Base-by-base conservation (phyloP, 257 asterid genomes). In the Gentiana macrophylla region DNA sequence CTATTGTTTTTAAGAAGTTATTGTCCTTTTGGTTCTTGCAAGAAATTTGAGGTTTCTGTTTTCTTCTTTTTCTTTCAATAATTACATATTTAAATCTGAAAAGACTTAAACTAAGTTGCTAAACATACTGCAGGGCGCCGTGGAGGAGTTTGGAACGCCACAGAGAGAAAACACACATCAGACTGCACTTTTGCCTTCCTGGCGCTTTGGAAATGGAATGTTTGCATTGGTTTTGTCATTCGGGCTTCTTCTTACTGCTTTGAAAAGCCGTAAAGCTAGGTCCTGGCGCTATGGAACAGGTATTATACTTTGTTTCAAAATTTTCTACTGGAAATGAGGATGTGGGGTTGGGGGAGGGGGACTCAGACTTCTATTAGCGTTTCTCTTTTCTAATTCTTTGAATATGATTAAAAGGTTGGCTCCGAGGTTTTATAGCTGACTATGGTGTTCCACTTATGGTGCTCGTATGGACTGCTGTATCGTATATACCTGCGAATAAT, bases 261-360 rank as follows among this genome's bases (percentile, higher is more conserved):
- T 88, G 74, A 81, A 68, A 70, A 92, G 99, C 65, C 86, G 97
- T 34, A 79, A 79, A 69, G 99, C 99, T 59, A 67, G 99, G 68
- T 74, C 99, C 41, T 92, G 97, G 99, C 85, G 97, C 12, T 92
- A 88, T 49, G 99, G 99, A 65, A 50, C 95, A 77, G 99, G 99
- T 88, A 57, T 61, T 36, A 9, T 24, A 34, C 12, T 50, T 2
- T 43, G 33, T 65, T 0, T 6, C 52, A 41, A 43, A 33, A 12
- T n/a, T 43, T 5, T 48, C 52, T 47, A 0, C 9, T 37, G 5
- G n/a, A 24, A 24, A 24, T 24, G 24, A 24, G 24, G 24, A 24
- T 24, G 24, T 24, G 24, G 24, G 24, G 24, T 24, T 24, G 24
- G 24, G 24, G 24, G 24, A 15, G 24, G 24, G 24, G 24, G 24